Conservation (phyloP, 495 filamentous ascomycete species). For the Xylaria cubensis region DNA sequence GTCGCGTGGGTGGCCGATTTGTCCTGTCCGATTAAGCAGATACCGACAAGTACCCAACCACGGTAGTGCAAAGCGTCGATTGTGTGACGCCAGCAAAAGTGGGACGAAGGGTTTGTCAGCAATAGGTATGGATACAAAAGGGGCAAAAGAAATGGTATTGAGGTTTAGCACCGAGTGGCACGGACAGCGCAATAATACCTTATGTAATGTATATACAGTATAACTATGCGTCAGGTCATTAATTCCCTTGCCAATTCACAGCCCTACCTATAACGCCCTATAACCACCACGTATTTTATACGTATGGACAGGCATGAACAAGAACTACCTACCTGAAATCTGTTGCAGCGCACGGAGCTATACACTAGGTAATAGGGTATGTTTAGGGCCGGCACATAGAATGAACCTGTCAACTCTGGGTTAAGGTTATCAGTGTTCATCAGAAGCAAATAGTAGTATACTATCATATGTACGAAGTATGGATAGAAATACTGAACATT, state of each 20-base stretch:
- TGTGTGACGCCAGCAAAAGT: constrained; percentile 19
- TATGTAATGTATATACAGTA: constrained; percentile 25
- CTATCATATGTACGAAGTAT: too few species aligned
- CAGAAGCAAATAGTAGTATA: neutral
- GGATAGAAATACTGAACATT: neutral
- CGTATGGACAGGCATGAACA: neutral
- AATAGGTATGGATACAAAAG: constrained; percentile 1
- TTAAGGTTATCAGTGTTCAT: neutral
- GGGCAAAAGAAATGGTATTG: constrained; percentile 15
- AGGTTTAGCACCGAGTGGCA: constrained; percentile 4
- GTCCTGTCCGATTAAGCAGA: constrained; percentile 10
- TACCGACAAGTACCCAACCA: neutral
- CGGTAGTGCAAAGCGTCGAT: neutral
- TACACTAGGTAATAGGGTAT: too few species aligned
- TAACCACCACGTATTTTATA: neutral
- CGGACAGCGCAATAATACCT: constrained; percentile 19
- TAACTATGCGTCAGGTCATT: neutral
- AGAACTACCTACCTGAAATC: neutral
- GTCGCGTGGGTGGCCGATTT: constrained; percentile 10
- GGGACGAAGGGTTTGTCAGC: constrained; percentile 14
- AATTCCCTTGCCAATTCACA: neutral
- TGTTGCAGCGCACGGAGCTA: neutral
- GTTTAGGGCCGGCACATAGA: neutral
- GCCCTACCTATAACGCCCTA: neutral
- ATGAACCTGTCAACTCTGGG: neutral